These are phyloP conservation scores for Dictyostelium citrinum DNA, from an alignment of 78 protist species.

Conservation along the genomic window DNA sequence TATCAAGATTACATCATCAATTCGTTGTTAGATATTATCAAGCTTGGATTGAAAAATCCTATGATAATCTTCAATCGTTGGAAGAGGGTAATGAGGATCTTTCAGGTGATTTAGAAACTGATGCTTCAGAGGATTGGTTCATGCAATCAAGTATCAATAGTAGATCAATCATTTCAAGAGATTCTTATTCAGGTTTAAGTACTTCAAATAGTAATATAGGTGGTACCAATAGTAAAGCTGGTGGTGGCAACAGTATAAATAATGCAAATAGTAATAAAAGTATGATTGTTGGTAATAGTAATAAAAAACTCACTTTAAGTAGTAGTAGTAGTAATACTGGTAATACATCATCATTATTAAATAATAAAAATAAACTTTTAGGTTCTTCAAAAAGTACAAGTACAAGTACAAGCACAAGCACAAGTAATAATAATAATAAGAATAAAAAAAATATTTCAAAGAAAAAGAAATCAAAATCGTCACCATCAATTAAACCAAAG, in stretches of 20 bases:
- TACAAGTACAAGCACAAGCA: background rate
- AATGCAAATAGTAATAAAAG: background rate
- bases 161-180: slow-evolving; percentile 27
- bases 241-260: background rate
- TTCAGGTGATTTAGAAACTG: slow-evolving; percentile 53
- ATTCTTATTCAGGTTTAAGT: background rate
- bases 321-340: background rate
- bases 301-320: background rate
- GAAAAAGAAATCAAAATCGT: background rate
- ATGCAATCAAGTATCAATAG: slow-evolving; percentile 25
- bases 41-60: slow-evolving; percentile 79
- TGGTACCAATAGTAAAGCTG: background rate
- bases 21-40: slow-evolving; percentile 86
- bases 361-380: background rate
- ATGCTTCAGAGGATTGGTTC: slow-evolving; percentile 70
- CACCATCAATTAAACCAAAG: background rate
- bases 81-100: slow-evolving; percentile 27
- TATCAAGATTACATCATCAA: slow-evolving; percentile 80
- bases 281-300: background rate
- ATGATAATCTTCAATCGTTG: background rate
- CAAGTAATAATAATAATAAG: background rate
- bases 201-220: background rate
- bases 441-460: background rate
- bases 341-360: background rate
- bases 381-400: background rate